Base-by-base conservation (phyloP, 1,284 basidiomycete genomes). In the Ustilago crameri region DNA sequence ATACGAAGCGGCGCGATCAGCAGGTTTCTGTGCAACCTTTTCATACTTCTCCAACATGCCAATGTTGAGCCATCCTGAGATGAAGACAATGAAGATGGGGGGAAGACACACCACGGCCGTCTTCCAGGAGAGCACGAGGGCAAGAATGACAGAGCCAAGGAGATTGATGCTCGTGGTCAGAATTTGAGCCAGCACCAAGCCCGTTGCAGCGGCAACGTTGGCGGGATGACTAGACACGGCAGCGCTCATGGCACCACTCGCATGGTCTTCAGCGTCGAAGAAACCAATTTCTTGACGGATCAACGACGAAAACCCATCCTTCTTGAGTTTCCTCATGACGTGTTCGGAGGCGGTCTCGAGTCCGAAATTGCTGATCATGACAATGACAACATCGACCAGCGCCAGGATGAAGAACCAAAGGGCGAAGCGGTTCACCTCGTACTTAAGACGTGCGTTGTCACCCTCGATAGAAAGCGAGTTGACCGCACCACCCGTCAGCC, bases 161-260 rank as follows among this genome's bases (percentile, higher is more conserved):
- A 86, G 58, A 55, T 84, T 84, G 58, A 63, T 71, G 17, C 58
- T 23, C 22, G 71, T 57, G 27, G 81, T 81, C 44, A 86, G 55
- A 30, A 85, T 53, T 58, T 85, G 84, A 8, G 78, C 77, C 23
- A 84, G 69, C n/a, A 85, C 79, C 9, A 85, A 62, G 22, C 85
- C 85, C 17, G 84, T 74, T 10, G 83, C 80, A 5, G 71, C 74
- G 5, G 82, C 83, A n/a, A 85, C 80, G 40, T 84, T 82, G 17
- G 77, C 50, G 0, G 85, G 81, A 49, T 85, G 80, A 20, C 64
- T 75, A 10, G 82, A 76, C 8, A 84, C 76, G 8, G 81, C 79
- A 9, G 85, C 79, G 17, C 84, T 84, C 45, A 86, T 81, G 12
- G 77, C 78, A 8, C 85, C 85, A 34, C 80, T 75, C 0, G 80